Conservation (phyloP, 805 yeast genomes). For the Spathaspora arborariae region DNA sequence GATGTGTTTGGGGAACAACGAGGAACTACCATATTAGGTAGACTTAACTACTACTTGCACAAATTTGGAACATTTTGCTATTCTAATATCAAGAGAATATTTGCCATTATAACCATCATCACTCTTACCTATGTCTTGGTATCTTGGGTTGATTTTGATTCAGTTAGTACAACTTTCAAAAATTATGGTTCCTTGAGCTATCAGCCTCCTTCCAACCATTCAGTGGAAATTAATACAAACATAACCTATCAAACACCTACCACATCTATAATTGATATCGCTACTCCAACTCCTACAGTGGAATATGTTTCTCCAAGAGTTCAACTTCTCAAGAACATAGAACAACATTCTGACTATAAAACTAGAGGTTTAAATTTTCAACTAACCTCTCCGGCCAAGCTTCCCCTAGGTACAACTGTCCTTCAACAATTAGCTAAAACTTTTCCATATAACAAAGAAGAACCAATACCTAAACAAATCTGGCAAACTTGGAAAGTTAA, state of each 20-base stretch:
- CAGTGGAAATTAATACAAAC: not conserved
- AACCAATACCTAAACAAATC: constrained; percentile 68
- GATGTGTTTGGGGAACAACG: no score
- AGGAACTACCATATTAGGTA: no score
- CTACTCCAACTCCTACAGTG: not conserved
- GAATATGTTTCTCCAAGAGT: constrained; percentile 11
- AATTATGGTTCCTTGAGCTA: no score
- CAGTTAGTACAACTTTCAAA: no score
- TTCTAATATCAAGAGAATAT: no score
- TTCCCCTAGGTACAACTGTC: constrained; percentile 62
- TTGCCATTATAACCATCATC: no score
- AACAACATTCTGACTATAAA: constrained; percentile 28
- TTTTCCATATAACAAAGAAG: constrained; percentile 63
- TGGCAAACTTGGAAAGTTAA: constrained; percentile 84
- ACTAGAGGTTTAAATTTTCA: constrained; percentile 33
- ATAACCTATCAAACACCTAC: not conserved
- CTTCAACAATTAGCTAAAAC: constrained; percentile 63
- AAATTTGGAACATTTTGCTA: no score
- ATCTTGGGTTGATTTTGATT: no score
- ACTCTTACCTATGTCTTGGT: no score
- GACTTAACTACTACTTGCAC: no score
- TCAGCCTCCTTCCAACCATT: not conserved
- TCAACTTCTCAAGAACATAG: constrained; percentile 23
- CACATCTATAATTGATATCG: not conserved
- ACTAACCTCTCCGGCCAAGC: constrained; percentile 32